Evolutionary conservation across 805 yeast genomes (phyloP).

Genomic region (Barnettozyma vustinii): DNA sequence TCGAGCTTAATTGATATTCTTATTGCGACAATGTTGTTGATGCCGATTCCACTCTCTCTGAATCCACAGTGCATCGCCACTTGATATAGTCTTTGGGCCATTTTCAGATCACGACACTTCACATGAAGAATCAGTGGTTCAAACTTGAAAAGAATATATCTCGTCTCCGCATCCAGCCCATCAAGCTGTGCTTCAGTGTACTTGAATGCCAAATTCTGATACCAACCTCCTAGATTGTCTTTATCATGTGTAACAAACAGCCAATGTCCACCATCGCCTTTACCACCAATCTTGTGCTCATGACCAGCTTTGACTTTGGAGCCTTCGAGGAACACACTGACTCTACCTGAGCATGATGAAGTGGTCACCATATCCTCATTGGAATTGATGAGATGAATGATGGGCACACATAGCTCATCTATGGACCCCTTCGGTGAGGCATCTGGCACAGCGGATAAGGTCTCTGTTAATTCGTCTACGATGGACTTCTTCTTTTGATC

Average conservation of each 20-base stretch:
- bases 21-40: slow-evolving; percentile 71
- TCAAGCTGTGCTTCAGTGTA: slow-evolving; percentile 12
- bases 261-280: slow-evolving; percentile 88
- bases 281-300: slow-evolving; percentile 57
- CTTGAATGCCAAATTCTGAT: slow-evolving; percentile 24
- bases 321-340: slow-evolving; percentile 79
- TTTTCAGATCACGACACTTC: slow-evolving; percentile 56
- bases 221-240: slow-evolving; percentile 44
- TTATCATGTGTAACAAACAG: slow-evolving; percentile 70
- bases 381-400: slow-evolving; percentile 61
- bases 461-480: slow-evolving; percentile 44
- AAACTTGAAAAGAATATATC: slow-evolving; percentile 69
- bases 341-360: slow-evolving; percentile 83
- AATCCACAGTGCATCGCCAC: slow-evolving; percentile 82
- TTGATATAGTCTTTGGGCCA: slow-evolving; percentile 59
- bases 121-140: slow-evolving; percentile 86
- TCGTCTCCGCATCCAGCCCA: slow-evolving; percentile 23
- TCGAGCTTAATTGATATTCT: slow-evolving; percentile 71
- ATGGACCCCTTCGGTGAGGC: slow-evolving; percentile 86
- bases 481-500: slow-evolving; percentile 60
- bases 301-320: slow-evolving; percentile 33
- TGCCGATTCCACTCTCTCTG: slow-evolving; percentile 82
- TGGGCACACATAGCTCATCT: slow-evolving; percentile 69
- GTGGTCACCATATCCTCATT: slow-evolving; percentile 74
- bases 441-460: slow-evolving; percentile 43